Evolutionary conservation across 805 yeast genomes (phyloP), one percentile per base, ranked within the genome.

Genomic region (Wickerhamiella qilinensis): DNA sequence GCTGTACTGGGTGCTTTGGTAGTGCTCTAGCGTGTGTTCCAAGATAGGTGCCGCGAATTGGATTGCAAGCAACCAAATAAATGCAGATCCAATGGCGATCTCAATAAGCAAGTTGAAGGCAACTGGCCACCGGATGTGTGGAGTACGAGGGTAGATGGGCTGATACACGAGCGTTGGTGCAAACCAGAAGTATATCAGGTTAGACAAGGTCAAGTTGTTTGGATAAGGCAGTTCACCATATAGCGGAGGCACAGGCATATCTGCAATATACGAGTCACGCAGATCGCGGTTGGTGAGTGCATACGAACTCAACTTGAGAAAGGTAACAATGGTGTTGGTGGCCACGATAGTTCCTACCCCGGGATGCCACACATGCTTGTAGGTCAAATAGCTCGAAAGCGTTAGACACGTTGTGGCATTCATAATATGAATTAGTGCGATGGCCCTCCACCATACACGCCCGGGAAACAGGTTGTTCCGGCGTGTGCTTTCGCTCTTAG

Each of bases 101-200:
- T 62, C 70, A n/a, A 50, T 43, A 7, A 59, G 33, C 16, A 65
- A 54, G 27, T 57, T 50, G 18, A 56, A 30, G 24, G 60, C 56
- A n/a, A 52, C 47, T 36, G 52, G 44, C 49, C 48, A 40, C 18
- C 65, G 47, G 24, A 58, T 50, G 14, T 47, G 39, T 1, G 50
- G 44, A 7, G 59, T 49, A 16, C 58, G 50, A 4, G 71, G 71
- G 45, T 66, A 66, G 7, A 58, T 65, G 1, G 71, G 71, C 48
- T 66, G 71, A 46, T 66, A 66, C 8, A 66, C 60, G 36, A 66
- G 53, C 3, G 71, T 66, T 2, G 71, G 71, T 1, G 68, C 65
- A 49, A 57, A 55, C 64, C 67, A 59, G 48, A 59, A 67, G 45
- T 60, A 59, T 9, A 56, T 46, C 17, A 62, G 40, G 38, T 62